Percentiles rank a stretch among this genome's conserved stretches.
phyloP scores from a whole-genome alignment of 2,329 filamentous ascomycete species.

The Cryphonectria nitschkei region DNA sequence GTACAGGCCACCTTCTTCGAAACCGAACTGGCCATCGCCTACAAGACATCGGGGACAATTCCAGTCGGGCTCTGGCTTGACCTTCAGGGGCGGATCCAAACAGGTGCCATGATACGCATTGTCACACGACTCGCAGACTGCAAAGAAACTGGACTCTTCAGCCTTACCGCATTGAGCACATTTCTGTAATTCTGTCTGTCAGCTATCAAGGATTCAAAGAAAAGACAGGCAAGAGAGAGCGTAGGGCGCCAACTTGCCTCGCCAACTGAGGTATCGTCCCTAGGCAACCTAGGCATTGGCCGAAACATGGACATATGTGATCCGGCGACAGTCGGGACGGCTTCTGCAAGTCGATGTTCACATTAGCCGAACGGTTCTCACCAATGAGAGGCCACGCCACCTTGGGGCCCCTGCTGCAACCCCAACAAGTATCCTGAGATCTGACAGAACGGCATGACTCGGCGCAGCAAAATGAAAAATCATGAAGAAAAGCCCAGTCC shows the following conservation, averaged over 20 bases:
- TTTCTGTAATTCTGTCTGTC: conserved; percentile 51
- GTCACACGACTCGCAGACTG: conserved; percentile 91
- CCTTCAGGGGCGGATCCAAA: conserved; percentile 81
- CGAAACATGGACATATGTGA: conserved; percentile 97
- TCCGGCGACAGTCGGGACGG: conserved; percentile 83
- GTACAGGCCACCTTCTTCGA: conserved; percentile 95
- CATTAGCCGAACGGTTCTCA: conserved; percentile 40
- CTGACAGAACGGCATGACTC: conserved; percentile 27
- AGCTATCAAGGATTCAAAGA: neutral
- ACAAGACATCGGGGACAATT: conserved; percentile 95
- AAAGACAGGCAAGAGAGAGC: neutral
- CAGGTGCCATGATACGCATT: conserved; percentile 85
- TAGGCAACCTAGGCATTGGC: conserved; percentile 69
- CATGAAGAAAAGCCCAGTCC: neutral
- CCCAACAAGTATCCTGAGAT: conserved; percentile 13
- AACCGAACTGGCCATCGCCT: conserved; percentile 94
- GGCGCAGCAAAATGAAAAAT: neutral
- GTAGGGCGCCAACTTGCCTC: conserved; percentile 42
- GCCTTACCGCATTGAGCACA: conserved; percentile 86
- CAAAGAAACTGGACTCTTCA: conserved; percentile 70
- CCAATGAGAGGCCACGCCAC: conserved; percentile 33
- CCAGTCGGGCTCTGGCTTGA: conserved; percentile 85
- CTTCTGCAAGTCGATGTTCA: conserved; percentile 47
- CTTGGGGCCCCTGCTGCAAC: conserved; percentile 27
- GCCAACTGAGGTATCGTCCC: conserved; percentile 51